Evolutionary conservation across 345 rosid genomes (phyloP), one percentile per base, ranked within the genome.

Genomic region (Lepidium sativum): DNA sequence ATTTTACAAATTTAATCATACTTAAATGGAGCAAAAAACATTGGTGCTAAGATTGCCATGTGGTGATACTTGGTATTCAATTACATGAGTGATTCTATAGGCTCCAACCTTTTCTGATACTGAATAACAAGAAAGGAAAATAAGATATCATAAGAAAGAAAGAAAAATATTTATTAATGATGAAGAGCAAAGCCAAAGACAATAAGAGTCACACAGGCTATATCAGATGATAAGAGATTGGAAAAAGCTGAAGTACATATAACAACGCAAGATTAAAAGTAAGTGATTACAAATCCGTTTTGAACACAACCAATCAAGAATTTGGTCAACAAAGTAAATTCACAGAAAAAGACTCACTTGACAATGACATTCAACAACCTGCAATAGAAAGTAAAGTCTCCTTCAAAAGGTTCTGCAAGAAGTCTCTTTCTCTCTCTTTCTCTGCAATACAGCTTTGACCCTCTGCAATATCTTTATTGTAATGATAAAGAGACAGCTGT

Each of bases 11-110:
- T n/a, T n/a, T n/a, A n/a, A n/a, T n/a, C n/a, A n/a, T 53, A 51
- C 57, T 77, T 75, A 14, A 78, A 71, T 69, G 67, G 61, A 65
- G 58, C 34, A 77, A 78, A 65, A 75, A 74, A n/a, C 68, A 68
- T 69, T 68, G 80, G 70, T 68, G 65, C 57, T 51, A 20, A 39
- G 43, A 58, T 70, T 77, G 75, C 80, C 76, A 80, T 71, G 79
- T 75, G 77, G 77, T 72, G 73, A 65, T 21, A 54, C 57, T 68
- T 68, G 45, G 68, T 71, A 69, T 71, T 77, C 77, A 78, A 62
- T 74, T 71, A 78, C 78, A 66, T 37, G 57, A 66, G 62, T 41
- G 37, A 32, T 73, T 52, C 77, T 17, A 66, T 44, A 58, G 77
- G 77, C 68, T 73, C 63, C 63, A 40, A 37, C 43, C 59, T 66